Conservation (phyloP, 805 yeast species). For the Kuraishia ogatae region DNA sequence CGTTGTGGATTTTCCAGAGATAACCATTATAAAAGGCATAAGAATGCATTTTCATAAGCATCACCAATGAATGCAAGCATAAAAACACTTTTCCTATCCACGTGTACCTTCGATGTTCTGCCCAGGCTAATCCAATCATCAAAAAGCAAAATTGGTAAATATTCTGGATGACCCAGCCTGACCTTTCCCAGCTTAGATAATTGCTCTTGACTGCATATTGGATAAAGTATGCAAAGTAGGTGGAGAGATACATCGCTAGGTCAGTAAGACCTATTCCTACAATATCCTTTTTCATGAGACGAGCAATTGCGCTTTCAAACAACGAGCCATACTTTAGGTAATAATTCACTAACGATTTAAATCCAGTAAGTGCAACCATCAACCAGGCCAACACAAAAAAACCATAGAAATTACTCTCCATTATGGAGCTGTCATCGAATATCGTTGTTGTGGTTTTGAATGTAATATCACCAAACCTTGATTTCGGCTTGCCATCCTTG, state of each 20-base stretch:
- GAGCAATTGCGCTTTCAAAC: constrained; percentile 44
- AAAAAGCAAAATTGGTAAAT: constrained; percentile 46
- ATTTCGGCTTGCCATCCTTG: constrained; percentile 29
- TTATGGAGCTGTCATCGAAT: constrained; percentile 40
- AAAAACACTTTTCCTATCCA: constrained; percentile 91
- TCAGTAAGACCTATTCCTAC: constrained; percentile 68
- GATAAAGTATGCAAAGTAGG: constrained; percentile 50
- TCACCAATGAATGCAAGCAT: constrained; percentile 74
- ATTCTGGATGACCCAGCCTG: constrained; percentile 60
- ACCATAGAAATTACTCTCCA: constrained; percentile 57
- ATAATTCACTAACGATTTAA: constrained; percentile 47
- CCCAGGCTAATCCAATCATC: constrained; percentile 42
- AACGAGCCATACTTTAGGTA: constrained; percentile 35
- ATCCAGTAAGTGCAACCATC: constrained; percentile 43
- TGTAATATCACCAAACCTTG: constrained; percentile 47
- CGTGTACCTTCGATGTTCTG: constrained; percentile 52
- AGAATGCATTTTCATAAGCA: constrained; percentile 93
- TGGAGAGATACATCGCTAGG: constrained; percentile 58
- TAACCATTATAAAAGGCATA: constrained; percentile 90
- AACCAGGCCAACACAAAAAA: constrained; percentile 78
- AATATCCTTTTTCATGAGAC: constrained; percentile 52
- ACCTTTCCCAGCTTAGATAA: constrained; percentile 46
- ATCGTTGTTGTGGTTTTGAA: constrained; percentile 37
- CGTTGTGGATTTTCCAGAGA: constrained; percentile 56
- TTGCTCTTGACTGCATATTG: constrained; percentile 45